Evolutionary conservation across 805 yeast genomes (phyloP).

Genomic region (Wickerhamomyces chambardii): DNA sequence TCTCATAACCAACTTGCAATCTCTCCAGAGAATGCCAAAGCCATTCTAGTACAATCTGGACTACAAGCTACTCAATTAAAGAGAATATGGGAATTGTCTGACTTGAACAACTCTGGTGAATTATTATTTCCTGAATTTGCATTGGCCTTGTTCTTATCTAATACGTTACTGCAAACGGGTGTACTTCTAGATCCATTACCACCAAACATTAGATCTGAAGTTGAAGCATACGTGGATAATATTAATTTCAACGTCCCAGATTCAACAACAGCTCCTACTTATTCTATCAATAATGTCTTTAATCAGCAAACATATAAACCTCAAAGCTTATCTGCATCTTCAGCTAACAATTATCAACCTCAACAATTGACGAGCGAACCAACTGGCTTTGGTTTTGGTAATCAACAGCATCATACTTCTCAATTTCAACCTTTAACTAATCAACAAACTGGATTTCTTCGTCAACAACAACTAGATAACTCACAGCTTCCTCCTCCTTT

Average conservation of each 20-base stretch:
- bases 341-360: no score
- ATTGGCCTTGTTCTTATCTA: slow-evolving; percentile 18
- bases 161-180: no score
- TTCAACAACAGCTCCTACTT: background rate
- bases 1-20: slow-evolving; percentile 17
- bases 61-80: slow-evolving; percentile 68
- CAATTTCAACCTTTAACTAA: slow-evolving; percentile 36
- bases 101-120: slow-evolving; percentile 77
- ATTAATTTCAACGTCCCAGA: slow-evolving; percentile 66
- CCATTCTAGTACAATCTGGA: slow-evolving; percentile 72
- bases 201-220: slow-evolving; percentile 68
- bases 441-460: slow-evolving; percentile 77
- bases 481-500: slow-evolving; percentile 35
- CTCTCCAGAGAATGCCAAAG: slow-evolving; percentile 67
- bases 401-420: slow-evolving; percentile 13
- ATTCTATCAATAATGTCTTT: slow-evolving; percentile 13
- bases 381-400: slow-evolving; percentile 1
- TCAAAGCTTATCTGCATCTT: no score
- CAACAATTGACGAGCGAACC: slow-evolving; percentile 9
- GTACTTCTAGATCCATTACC: no score
- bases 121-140: slow-evolving; percentile 93
- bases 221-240: slow-evolving; percentile 76
- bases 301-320: slow-evolving; percentile 19
- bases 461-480: slow-evolving; percentile 30
- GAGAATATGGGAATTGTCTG: slow-evolving; percentile 88